Percentiles rank a stretch among this genome's conserved stretches.
phyloP scores from a whole-genome alignment of 2,329 filamentous ascomycete genomes.

The Alternaria brassicicola region DNA sequence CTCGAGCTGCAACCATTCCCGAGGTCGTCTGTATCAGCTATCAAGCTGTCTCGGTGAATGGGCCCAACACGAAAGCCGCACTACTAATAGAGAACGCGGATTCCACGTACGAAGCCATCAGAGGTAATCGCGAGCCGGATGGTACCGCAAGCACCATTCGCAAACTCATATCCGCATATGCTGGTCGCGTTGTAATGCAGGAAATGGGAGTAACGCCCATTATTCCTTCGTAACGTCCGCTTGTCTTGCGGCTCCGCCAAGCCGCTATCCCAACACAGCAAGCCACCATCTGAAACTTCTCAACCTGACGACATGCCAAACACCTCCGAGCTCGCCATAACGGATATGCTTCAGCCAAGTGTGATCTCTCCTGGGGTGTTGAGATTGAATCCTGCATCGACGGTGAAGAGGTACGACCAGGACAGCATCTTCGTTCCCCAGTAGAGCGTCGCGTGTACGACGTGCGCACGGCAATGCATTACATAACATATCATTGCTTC shows the following conservation, averaged over 20 bases:
- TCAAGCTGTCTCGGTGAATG: neutral
- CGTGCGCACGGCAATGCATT: neutral
- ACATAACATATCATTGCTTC: neutral
- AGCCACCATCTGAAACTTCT: neutral
- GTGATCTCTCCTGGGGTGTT: neutral
- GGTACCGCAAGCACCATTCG: neutral
- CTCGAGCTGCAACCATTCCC: neutral
- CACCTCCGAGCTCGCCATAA: neutral
- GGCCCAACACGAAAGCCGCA: neutral
- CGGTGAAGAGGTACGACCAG: neutral
- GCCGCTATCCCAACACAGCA: neutral
- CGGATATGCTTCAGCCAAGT: neutral
- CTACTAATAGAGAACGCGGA: neutral
- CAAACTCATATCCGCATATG: neutral
- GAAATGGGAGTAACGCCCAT: neutral
- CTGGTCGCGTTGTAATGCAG: neutral
- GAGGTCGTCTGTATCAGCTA: neutral
- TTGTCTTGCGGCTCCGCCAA: neutral
- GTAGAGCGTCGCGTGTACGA: no score
- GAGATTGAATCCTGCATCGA: neutral
- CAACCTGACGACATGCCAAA: neutral
- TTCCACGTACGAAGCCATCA: neutral
- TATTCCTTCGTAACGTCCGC: neutral
- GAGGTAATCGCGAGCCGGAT: neutral
- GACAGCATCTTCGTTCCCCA: no score